Percentiles rank a stretch among this genome's conserved stretches.
Conservation (phyloP, 1,139 yeast genomes). For the Arxiozyma heterogenica region DNA sequence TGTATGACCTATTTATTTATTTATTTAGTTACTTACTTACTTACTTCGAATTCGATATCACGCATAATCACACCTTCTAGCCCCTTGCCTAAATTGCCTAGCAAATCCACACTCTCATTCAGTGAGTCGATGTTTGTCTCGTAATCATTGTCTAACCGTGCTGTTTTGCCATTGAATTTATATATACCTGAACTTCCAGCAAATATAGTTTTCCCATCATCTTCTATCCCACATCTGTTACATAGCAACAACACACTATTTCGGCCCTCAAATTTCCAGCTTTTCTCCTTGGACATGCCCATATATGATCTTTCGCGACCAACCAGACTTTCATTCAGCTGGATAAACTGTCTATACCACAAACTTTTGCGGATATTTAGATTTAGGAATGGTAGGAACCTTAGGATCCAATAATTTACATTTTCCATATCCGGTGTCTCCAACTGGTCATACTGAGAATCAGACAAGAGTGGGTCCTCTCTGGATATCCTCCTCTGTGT, state of each 20-base stretch:
- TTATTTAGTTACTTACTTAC: background rate
- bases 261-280: constrained; percentile 22
- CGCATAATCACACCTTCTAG: constrained; percentile 52
- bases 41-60: constrained; percentile 40
- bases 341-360: constrained; percentile 14
- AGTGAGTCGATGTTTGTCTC: constrained; percentile 22
- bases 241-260: constrained; percentile 21
- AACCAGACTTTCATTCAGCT: background rate
- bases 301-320: constrained; percentile 31
- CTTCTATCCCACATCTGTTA: constrained; percentile 72
- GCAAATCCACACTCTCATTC: constrained; percentile 45
- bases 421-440: constrained; percentile 34
- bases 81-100: constrained; percentile 52
- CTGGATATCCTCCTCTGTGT: constrained; percentile 8
- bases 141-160: constrained; percentile 20
- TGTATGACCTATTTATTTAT: constrained; percentile 16
- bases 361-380: constrained; percentile 12
- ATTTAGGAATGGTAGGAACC: constrained; percentile 57
- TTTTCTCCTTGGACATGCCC: constrained; percentile 28
- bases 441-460: constrained; percentile 18
- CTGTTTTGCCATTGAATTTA: constrained; percentile 37
- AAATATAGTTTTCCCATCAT: constrained; percentile 40
- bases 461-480: constrained; percentile 12
- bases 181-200: constrained; percentile 70
- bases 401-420: constrained; percentile 58